Base-by-base conservation (phyloP, 1,139 yeast genomes). In the Cylindricascospora bacillispora region DNA sequence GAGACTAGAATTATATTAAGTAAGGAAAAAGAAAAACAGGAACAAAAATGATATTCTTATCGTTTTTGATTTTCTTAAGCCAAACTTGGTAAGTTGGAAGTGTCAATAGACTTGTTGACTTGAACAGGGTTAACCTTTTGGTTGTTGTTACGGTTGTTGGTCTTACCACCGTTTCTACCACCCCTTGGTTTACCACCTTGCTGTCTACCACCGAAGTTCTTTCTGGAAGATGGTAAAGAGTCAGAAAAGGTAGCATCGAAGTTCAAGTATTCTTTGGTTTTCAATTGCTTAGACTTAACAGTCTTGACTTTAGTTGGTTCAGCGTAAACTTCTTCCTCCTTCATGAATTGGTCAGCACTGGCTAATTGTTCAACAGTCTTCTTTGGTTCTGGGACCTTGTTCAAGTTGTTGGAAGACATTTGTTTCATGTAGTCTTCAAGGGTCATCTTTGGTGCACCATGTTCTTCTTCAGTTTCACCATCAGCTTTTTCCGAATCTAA, bases 251-350 rank as follows among this genome's bases (percentile, higher is more conserved):
- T 59, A 39, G 82, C 78, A 41, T 71, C 70, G 47, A 76, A 61
- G 43, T 76, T 81, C 56, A 79, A 67, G 57, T 63, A 63, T 53
- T 65, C 68, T 73, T 78, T 79, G 54, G 72, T 72, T 67, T 78
- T 78, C 52, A 61, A 65, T 38, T 72, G 64, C 67, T 76, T 78
- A 45, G 65, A 54, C 60, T 66, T 77, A 45, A 61, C 44, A 60
- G 68, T 67, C 71, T 77, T 79, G 54, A 62, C 58, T 47, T 62
- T 60, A 43, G 80, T 59, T 30, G 80, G 61, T 37, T 65, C 65
- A 44, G 71, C 60, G 57, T 63, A 73, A 31, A 58, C 63, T 58
- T 70, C 80, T 52, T 60, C 60, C 51, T 64, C 66, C 61, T 70
- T 75, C 47, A 63, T 69, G 21, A 18, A 18, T 49, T 63, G 59